Evolutionary conservation across 2,329 filamentous ascomycete genomes (phyloP).

Genomic region (Xylaria sp.): DNA sequence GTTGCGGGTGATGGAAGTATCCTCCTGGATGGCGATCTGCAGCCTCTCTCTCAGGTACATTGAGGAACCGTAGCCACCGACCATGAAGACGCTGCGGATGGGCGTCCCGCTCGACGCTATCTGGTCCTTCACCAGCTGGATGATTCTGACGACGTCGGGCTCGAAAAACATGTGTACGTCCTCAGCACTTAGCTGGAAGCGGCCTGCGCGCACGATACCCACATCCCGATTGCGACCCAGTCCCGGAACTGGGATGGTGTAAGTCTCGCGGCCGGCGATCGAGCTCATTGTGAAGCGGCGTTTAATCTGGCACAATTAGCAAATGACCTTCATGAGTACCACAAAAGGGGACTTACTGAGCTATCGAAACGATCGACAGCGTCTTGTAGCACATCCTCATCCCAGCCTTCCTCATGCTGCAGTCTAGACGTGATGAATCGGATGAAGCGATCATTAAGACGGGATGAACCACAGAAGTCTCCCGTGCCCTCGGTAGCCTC

Average conservation of each 20-base stretch:
- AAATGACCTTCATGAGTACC: not conserved
- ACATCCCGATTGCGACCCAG: conserved; percentile 42
- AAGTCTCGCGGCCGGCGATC: conserved; percentile 40
- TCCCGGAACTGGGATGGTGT: conserved; percentile 42
- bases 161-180: conserved; percentile 49
- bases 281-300: conserved; percentile 38
- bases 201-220: conserved; percentile 40
- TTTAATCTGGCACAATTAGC: conserved; percentile 36
- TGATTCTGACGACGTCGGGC: conserved; percentile 47
- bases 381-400: conserved; percentile 43
- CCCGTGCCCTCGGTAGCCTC: conserved; percentile 54
- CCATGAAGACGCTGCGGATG: conserved; percentile 50
- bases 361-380: conserved; percentile 50
- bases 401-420: conserved; percentile 47
- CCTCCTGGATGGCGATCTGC: conserved; percentile 27
- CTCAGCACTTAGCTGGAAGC: conserved; percentile 41
- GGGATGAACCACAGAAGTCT: conserved; percentile 52
- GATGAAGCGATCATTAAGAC: conserved; percentile 52
- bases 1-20: conserved; percentile 33
- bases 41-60: conserved; percentile 48
- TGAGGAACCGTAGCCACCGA: conserved; percentile 53
- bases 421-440: conserved; percentile 48
- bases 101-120: conserved; percentile 45
- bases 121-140: conserved; percentile 48
- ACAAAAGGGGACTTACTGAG: conserved; percentile 29